Base-by-base conservation (phyloP, 306 rosid genomes). In the Cicer cuneatum region DNA sequence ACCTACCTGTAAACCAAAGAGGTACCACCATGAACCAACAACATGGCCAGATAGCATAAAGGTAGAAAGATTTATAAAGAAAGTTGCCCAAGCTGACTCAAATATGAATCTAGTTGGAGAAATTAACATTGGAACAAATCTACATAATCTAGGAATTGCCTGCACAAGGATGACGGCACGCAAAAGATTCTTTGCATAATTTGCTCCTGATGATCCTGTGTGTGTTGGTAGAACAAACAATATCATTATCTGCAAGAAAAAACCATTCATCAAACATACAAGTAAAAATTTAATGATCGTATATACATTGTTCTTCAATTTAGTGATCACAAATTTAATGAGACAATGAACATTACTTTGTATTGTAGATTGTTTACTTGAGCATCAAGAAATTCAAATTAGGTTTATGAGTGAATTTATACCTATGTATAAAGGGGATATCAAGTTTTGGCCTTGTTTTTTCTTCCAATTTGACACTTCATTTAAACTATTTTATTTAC, bases 11-110 rank as follows among this genome's bases (percentile, higher is more conserved):
- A 93, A 81, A 66, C 97, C 90, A 7, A 93, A 68, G 38, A 93
- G 95, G 66, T 93, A 93, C 96, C 96, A 93, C 81, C 85, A 75
- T 13, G 98, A 87, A n/a, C 98, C 98, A 21, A 86, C 90, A 62
- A 87, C 35, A 54, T 93, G 98, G 66, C 91, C 93, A 61, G 97
- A 72, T 40, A 93, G 83, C 82, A 90, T 82, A 66, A 85, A 89
- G 33, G 90, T 86, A 78, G 77, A 83, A 82, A 90, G 96, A 83
- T 93, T 89, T 62, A 93, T 83, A 19, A 93, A 70, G 74, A 93
- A 87, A 81, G 87, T 93, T 9, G 86, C 86, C 96, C 93, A 89
- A 1, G 95, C 93, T 16, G 98, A 86, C 89, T 89, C 97, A 71
- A 93, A 93, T 69, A 89, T 74, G 71, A 90, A 83, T 78, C 95